Conservation (phyloP, 257 asterid genomes). For the Penstemon davidsonii region DNA sequence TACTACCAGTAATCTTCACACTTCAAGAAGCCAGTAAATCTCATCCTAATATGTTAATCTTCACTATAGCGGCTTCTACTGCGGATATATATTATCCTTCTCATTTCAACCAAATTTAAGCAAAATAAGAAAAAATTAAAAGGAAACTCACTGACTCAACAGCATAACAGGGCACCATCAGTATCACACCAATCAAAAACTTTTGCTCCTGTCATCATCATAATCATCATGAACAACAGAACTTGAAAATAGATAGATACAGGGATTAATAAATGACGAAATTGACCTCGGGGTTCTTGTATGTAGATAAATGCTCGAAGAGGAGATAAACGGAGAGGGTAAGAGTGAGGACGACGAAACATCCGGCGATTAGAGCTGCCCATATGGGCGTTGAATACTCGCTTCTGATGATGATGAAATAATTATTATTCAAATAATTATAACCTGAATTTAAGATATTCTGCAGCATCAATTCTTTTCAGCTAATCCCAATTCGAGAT, state of each 20-base stretch:
- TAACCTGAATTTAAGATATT: conserved; percentile 45
- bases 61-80: too few relatives aligned
- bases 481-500: conserved; percentile 30
- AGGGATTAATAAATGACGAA: background rate
- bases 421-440: conserved; percentile 33
- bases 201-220: conserved; percentile 73
- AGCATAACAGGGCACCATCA: conserved; percentile 93
- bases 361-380: conserved; percentile 80
- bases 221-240: conserved; percentile 7
- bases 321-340: conserved; percentile 74
- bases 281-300: conserved; percentile 90
- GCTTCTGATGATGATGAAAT: conserved; percentile 35
- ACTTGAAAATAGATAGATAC: background rate
- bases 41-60: too few relatives aligned
- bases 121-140: conserved; percentile 2
- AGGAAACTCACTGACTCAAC: conserved; percentile 74
- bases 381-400: conserved; percentile 76
- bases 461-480: conserved; percentile 65
- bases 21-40: too few relatives aligned
- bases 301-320: conserved; percentile 84
- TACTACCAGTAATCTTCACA: too few relatives aligned
- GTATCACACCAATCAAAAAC: conserved; percentile 83
- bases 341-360: conserved; percentile 51
- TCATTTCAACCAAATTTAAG: conserved; percentile 18
- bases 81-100: background rate